A percentile compares a stretch with the other conserved stretches of the same genome.
Evolutionary conservation across 1,139 yeast genomes (phyloP).

Genomic region (Kodamaea suecica): DNA sequence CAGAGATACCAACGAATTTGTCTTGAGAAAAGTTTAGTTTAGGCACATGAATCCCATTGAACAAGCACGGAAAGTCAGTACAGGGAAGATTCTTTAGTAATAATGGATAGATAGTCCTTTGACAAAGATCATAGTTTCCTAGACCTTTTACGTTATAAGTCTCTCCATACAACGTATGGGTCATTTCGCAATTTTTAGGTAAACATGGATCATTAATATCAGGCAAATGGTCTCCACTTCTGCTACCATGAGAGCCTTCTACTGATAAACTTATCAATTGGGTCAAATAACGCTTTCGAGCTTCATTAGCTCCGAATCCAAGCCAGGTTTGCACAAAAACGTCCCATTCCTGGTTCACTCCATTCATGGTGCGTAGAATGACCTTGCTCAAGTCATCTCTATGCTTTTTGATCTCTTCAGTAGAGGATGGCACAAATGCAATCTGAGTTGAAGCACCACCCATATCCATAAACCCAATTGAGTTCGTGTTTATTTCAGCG

Average conservation of each 20-base stretch:
- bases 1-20: slow-evolving; percentile 75
- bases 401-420: slow-evolving; percentile 52
- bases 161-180: slow-evolving; percentile 40
- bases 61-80: slow-evolving; percentile 67
- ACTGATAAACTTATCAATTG: slow-evolving; percentile 40
- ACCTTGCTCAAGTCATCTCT: slow-evolving; percentile 61
- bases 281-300: slow-evolving; percentile 59
- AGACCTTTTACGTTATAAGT: slow-evolving; percentile 54
- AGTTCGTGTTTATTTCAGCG: slow-evolving; percentile 27
- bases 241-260: slow-evolving; percentile 20
- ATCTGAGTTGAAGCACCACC: slow-evolving; percentile 87
- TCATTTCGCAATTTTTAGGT: slow-evolving; percentile 54
- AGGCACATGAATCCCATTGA: slow-evolving; percentile 82
- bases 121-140: slow-evolving; percentile 68
- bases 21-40: slow-evolving; percentile 65
- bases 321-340: slow-evolving; percentile 81
- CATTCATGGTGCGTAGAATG: slow-evolving; percentile 55
- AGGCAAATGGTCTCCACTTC: background rate
- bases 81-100: slow-evolving; percentile 72
- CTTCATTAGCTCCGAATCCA: slow-evolving; percentile 83
- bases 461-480: slow-evolving; percentile 85
- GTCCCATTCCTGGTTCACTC: slow-evolving; percentile 61
- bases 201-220: slow-evolving; percentile 64
- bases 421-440: slow-evolving; percentile 67
- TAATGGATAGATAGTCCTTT: slow-evolving; percentile 66